phyloP scores from a whole-genome alignment of 768 basidiomycete genomes.

The Daedaleopsis nitida region DNA sequence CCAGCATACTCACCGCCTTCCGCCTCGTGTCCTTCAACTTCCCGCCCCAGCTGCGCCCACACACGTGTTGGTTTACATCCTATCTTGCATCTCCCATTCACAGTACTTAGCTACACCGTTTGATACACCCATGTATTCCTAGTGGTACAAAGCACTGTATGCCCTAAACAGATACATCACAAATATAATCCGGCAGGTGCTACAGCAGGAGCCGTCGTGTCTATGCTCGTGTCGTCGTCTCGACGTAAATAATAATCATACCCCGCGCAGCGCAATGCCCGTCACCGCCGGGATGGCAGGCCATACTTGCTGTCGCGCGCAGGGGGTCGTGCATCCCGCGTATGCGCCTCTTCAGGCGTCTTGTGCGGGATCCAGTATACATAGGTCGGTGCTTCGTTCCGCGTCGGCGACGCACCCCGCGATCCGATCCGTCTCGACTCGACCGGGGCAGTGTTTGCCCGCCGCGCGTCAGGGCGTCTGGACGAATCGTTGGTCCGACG shows the following conservation, averaged over 20 bases:
- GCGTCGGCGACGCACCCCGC: conserved; percentile 24
- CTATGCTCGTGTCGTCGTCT: conserved; percentile 7
- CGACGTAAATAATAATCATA: conserved; percentile 21
- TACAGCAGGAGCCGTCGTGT: conserved; percentile 20
- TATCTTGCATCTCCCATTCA: too few relatives aligned
- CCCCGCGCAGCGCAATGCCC: conserved; percentile 8
- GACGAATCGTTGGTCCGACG: conserved; percentile 10
- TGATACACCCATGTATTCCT: conserved; percentile 6
- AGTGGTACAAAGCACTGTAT: conserved; percentile 16
- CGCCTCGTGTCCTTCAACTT: neutral
- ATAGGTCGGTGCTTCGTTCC: conserved; percentile 30
- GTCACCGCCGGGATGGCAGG: conserved; percentile 46
- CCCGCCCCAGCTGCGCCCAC: neutral
- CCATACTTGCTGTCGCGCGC: conserved; percentile 30
- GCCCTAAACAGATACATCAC: conserved; percentile 20
- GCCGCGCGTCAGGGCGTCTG: conserved; percentile 14
- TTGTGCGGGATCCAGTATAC: conserved; percentile 33
- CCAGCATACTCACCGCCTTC: neutral
- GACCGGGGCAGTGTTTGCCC: conserved; percentile 5
- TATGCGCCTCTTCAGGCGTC: conserved; percentile 28
- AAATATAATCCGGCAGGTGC: conserved; percentile 12
- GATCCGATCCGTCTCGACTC: conserved; percentile 12
- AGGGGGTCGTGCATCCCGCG: conserved; percentile 36
- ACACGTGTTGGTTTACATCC: neutral
- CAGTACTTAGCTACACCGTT: neutral